Base-by-base conservation (phyloP, 805 yeast species). In the Cephaloascus fragrans region DNA sequence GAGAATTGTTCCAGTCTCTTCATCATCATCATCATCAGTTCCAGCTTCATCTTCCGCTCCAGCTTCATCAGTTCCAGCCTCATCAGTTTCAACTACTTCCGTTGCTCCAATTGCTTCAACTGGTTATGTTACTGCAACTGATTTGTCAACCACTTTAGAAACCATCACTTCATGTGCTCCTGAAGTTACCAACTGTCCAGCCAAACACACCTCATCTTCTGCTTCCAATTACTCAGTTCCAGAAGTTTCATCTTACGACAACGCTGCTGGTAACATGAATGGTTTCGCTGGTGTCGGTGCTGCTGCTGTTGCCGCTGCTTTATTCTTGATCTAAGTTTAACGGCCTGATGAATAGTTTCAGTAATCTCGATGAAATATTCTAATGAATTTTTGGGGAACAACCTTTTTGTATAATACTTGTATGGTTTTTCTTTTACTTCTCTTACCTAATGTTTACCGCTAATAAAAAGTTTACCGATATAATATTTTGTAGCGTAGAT, bases 171-270 rank as follows among this genome's bases (percentile, higher is more conserved):
- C 65, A 42, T 70, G 74, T 59, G 71, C 47, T 37, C 47, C 64
- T 17, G 50, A 52, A 38, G 72, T 69, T 53, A 69, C 75, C 47
- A 51, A 62, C 64, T 73, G 78, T 62, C 76, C 75, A 53, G 44
- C 44, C 52, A 19, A 31, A 53, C 32, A 46, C 41, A 19, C 32
- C 26, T 39, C 43, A 39, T n/a, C n/a, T n/a, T n/a, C n/a, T n/a
- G 33, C 44, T 36, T 39, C 45, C 35, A 43, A 47, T 44, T 40
- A 50, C 28, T 43, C 50, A 33, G 48, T 49, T 42, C 41, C 50
- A 35, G 43, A 45, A 4, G 4, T 15, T 20, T 35, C 14, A 4
- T 37, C 44, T 44, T 37, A 46, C 34, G 36, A 34, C 26, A 35
- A 38, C 26, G 37, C 37, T 26, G 40, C 41, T 31, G 41, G 41